Evolutionary conservation across 2,329 filamentous ascomycete species (phyloP), one percentile per base, ranked within the genome.

Genomic region (Phaeosphaeriaceae sp.): DNA sequence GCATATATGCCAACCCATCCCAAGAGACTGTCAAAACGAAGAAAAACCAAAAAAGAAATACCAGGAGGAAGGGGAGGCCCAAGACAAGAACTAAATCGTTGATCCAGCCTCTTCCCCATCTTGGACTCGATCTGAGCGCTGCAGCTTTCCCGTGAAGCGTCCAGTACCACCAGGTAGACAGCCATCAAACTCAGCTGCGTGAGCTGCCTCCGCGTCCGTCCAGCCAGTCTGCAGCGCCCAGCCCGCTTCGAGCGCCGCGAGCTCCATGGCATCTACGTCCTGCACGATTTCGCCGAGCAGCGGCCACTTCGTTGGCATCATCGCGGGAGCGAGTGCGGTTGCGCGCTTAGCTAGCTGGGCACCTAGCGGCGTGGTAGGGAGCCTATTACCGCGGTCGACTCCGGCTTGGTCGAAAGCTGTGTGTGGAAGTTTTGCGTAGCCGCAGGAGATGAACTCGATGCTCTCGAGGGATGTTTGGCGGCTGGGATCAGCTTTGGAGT

Each of bases 401-500:
- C 57, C 65, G 9, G 56, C 46, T 60, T 81, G 77, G 42, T 79
- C 76, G 44, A 78, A 72, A 0, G 56, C 2, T 25, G 60, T 42
- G 54, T 66, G 53, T 53, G 62, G 58, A 1, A 89, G 69, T 6
- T 76, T 72, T 33, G 83, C 84, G 65, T 89, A 89, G 51, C 88
- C 88, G 68, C 87, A 89, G 0, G 86, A 89, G 31, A 82, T 83
- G 73, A 89, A 83, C 1, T 81, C 79, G 27, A 89, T 73, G 15
- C 71, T 70, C 54, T 70, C 62, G 1, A 85, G 70, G 21, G 69
- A 70, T 3, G 78, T 79, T 2, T n/a, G 49, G 40, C 63, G 66
- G 20, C 60, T 65, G 41, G 55, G 54, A 22, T 71, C 61, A 9
- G 72, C 68, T 62, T 73, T 69, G 41, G 77, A 78, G 51, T 72